Conservation (phyloP, 2,329 filamentous ascomycete genomes). For the Daldinia sp. region DNA sequence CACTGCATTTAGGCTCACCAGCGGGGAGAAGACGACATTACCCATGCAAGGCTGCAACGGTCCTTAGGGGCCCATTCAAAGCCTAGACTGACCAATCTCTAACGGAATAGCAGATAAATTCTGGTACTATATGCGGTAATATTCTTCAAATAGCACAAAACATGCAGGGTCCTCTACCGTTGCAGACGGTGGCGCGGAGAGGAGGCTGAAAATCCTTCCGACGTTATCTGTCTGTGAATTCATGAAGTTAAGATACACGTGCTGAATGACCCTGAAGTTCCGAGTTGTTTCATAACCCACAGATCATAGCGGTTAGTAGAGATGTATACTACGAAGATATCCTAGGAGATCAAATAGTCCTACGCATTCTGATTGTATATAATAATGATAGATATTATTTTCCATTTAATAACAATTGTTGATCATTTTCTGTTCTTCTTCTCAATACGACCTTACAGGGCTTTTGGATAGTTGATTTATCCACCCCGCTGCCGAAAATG, state of each 20-base stretch:
- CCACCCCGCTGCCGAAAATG: slow-evolving; percentile 18
- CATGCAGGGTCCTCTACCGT: background rate
- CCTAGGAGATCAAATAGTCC: background rate
- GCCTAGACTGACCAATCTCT: slow-evolving; percentile 1
- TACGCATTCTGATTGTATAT: background rate
- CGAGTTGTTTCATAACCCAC: background rate
- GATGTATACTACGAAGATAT: background rate
- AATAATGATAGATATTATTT: background rate
- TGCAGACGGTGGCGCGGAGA: background rate
- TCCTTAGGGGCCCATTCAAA: background rate
- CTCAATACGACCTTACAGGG: background rate
- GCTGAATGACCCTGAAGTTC: slow-evolving; percentile 14
- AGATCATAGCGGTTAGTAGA: background rate
- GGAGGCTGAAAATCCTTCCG: slow-evolving; percentile 21
- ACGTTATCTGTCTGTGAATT: background rate
- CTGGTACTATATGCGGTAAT: background rate
- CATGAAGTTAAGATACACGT: slow-evolving; percentile 20
- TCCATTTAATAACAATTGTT: background rate
- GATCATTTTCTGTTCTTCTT: slow-evolving; percentile 7
- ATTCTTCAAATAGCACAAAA: slow-evolving; percentile 32
- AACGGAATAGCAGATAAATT: background rate
- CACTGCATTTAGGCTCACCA: background rate
- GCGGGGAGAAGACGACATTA: background rate
- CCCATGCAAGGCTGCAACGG: slow-evolving; percentile 14
- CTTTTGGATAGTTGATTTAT: slow-evolving; percentile 37